These are phyloP conservation scores for Austroboletus novae-zelandiae DNA, from an alignment of 1,284 basidiomycete genomes.

Conservation along the genomic window DNA sequence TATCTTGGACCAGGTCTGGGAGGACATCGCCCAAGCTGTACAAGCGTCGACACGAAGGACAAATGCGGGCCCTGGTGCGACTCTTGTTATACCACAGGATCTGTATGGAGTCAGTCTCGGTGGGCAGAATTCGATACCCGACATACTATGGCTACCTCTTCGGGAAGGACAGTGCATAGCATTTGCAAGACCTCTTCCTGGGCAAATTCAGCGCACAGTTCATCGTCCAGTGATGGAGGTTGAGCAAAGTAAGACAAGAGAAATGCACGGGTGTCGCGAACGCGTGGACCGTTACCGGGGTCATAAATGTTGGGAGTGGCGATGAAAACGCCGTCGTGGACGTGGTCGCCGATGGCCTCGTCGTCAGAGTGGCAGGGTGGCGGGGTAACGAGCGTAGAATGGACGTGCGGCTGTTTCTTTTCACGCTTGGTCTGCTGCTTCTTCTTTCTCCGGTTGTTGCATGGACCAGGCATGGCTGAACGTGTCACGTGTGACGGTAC, in stretches of 20 bases:
- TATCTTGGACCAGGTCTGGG: constrained; percentile 44
- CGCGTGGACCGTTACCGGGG: constrained; percentile 73
- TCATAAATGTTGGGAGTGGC: constrained; percentile 62
- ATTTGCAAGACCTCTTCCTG: constrained; percentile 70
- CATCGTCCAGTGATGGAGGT: constrained; percentile 56
- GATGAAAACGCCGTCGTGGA: constrained; percentile 22
- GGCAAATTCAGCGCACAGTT: constrained; percentile 69
- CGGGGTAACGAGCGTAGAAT: neutral
- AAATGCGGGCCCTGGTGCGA: constrained; percentile 61
- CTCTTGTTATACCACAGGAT: constrained; percentile 85
- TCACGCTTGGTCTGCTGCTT: constrained; percentile 35
- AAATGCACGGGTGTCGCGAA: constrained; percentile 59
- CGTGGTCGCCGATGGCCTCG: constrained; percentile 6
- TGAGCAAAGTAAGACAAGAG: constrained; percentile 62
- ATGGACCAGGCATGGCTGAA: constrained; percentile 45
- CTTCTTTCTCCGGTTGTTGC: constrained; percentile 44
- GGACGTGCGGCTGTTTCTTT: constrained; percentile 22
- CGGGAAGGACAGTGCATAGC: constrained; percentile 63
- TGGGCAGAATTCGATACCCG: neutral
- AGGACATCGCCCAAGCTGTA: constrained; percentile 66
- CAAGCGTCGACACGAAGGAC: constrained; percentile 70
- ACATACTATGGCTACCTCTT: constrained; percentile 67
- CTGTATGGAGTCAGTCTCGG: constrained; percentile 36
- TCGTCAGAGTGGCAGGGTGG: constrained; percentile 2
- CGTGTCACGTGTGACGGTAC: constrained; percentile 31